Conservation (phyloP, 192 early-diverging fungal species). For the Coemansia sp. region DNA sequence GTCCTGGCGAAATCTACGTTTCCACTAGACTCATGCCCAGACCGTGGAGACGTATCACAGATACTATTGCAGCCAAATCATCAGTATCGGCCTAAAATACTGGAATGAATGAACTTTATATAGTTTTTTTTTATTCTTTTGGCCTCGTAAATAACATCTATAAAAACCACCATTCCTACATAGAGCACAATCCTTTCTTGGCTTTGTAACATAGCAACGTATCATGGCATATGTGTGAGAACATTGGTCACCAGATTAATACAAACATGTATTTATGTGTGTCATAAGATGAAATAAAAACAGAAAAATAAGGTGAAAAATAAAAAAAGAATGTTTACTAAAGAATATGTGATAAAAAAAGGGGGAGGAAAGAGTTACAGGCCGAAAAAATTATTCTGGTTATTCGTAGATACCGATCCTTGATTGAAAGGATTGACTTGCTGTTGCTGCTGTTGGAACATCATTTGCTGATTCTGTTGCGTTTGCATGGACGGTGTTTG, state of each 20-base stretch:
- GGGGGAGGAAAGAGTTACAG: slow-evolving; percentile 9
- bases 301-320: neutral
- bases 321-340: too few species aligned
- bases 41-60: slow-evolving; percentile 39
- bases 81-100: slow-evolving; percentile 1
- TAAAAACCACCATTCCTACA: too few species aligned
- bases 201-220: too few species aligned
- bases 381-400: slow-evolving; percentile 40
- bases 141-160: too few species aligned
- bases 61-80: slow-evolving; percentile 30
- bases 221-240: too few species aligned
- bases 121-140: too few species aligned
- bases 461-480: slow-evolving; percentile 21
- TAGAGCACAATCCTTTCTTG: too few species aligned
- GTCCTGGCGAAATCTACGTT: slow-evolving; percentile 45
- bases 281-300: neutral
- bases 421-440: slow-evolving; percentile 44
- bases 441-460: slow-evolving; percentile 22
- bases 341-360: neutral
- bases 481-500: slow-evolving; percentile 8
- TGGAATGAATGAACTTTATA: neutral
- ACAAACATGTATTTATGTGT: too few species aligned
- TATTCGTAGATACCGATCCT: slow-evolving; percentile 11
- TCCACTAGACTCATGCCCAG: slow-evolving; percentile 33
- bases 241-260: too few species aligned